Conservation (phyloP, 2,329 filamentous ascomycete genomes). For the Microcera coccophila region DNA sequence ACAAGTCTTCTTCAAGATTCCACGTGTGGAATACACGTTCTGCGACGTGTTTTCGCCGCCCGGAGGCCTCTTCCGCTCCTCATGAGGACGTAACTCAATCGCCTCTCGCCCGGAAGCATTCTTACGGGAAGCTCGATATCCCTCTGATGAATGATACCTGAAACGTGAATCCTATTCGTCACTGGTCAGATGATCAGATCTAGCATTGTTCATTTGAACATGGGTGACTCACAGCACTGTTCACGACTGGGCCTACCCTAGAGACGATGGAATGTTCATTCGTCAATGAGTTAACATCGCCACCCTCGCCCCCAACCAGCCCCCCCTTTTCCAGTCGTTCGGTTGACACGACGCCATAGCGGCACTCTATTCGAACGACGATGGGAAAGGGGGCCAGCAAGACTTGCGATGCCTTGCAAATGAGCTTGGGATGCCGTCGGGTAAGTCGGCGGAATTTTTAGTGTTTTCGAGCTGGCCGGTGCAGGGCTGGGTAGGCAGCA, state of each 20-base stretch:
- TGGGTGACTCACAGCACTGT: conserved; percentile 7
- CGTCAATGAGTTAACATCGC: background rate
- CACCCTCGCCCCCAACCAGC: background rate
- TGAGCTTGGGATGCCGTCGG: no score
- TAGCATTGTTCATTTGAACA: conserved; percentile 3
- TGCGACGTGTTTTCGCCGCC: background rate
- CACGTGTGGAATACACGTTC: no score
- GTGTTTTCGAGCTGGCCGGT: background rate
- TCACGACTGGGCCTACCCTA: background rate
- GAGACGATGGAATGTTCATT: background rate
- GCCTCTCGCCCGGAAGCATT: conserved; percentile 1
- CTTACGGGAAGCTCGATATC: background rate
- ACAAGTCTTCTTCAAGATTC: no score
- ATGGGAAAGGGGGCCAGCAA: no score
- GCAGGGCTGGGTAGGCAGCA: conserved; percentile 19
- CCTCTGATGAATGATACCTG: conserved; percentile 1
- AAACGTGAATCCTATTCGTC: background rate
- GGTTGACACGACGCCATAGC: background rate
- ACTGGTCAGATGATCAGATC: conserved; percentile 1
- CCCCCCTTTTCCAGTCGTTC: background rate
- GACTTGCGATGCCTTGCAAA: no score
- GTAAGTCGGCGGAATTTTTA: no score
- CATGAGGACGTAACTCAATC: no score
- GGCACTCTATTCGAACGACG: background rate
- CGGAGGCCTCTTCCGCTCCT: no score